Evolutionary conservation across 2,329 filamentous ascomycete species (phyloP).

Genomic region (Chaetomiaceae sp.): DNA sequence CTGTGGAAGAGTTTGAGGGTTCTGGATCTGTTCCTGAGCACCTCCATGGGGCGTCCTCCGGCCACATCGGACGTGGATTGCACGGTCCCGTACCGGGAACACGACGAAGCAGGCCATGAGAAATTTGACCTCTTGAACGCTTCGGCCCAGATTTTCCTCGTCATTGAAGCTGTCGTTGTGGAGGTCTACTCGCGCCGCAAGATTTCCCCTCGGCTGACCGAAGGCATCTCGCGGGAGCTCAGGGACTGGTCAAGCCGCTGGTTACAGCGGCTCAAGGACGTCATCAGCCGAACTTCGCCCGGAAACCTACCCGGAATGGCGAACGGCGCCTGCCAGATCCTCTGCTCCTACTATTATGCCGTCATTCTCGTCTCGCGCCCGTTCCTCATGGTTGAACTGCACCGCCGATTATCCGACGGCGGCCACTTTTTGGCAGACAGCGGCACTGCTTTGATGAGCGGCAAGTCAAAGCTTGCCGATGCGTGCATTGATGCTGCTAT

Average conservation of each 20-base stretch:
- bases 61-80: constrained; percentile 49
- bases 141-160: constrained; percentile 46
- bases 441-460: constrained; percentile 29
- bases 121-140: constrained; percentile 43
- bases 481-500: constrained; percentile 51
- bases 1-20: constrained; percentile 50
- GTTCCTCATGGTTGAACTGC: constrained; percentile 51
- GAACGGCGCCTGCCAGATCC: constrained; percentile 44
- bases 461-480: constrained; percentile 46
- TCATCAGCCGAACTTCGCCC: constrained; percentile 26
- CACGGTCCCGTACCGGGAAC: constrained; percentile 41
- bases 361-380: constrained; percentile 52
- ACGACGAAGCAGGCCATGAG: constrained; percentile 34
- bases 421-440: constrained; percentile 10
- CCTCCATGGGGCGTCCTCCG: constrained; percentile 49
- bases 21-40: constrained; percentile 47
- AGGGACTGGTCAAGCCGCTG: constrained; percentile 46
- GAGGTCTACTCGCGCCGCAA: constrained; percentile 49
- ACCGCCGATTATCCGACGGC: constrained; percentile 37
- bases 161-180: constrained; percentile 44
- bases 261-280: constrained; percentile 39
- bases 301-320: constrained; percentile 27
- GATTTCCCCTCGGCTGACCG: constrained; percentile 46
- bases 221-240: constrained; percentile 47
- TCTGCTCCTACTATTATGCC: constrained; percentile 50